Percentiles rank a stretch among this genome's conserved stretches.
phyloP scores from a whole-genome alignment of 345 rosid genomes.

The Alliaria petiolata region DNA sequence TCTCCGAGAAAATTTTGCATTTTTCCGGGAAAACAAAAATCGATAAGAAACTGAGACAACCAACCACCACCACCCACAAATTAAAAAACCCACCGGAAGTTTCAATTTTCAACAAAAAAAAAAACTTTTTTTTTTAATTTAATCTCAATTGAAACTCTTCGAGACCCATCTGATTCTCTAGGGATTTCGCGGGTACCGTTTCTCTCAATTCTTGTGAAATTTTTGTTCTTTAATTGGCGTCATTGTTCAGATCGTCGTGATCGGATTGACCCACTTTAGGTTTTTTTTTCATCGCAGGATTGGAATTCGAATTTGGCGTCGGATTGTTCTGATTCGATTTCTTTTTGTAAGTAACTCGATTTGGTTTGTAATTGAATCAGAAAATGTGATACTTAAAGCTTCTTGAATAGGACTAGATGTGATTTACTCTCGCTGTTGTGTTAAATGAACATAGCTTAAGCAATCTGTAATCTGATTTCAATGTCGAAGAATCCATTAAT shows the following conservation, averaged over 20 bases:
- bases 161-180: constrained; percentile 7
- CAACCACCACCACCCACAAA: constrained; percentile 14
- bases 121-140: not conserved
- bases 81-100: not conserved
- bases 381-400: not conserved
- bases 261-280: constrained; percentile 16
- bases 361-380: not conserved
- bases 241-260: constrained; percentile 12
- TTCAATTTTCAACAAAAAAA: not conserved
- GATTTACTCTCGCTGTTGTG: not conserved
- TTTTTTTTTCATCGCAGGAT: not conserved
- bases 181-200: constrained; percentile 16
- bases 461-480: not conserved
- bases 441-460: not conserved
- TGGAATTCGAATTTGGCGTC: not conserved
- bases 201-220: not conserved
- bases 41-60: not conserved
- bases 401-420: not conserved
- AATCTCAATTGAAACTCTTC: not conserved
- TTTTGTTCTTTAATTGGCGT: not conserved
- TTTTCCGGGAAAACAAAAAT: not conserved
- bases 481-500: not conserved
- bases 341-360: constrained; percentile 4
- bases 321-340: not conserved
- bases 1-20: not conserved